Evolutionary conservation across 345 rosid genomes (phyloP).

Genomic region (Diplotaxis tenuifolia): DNA sequence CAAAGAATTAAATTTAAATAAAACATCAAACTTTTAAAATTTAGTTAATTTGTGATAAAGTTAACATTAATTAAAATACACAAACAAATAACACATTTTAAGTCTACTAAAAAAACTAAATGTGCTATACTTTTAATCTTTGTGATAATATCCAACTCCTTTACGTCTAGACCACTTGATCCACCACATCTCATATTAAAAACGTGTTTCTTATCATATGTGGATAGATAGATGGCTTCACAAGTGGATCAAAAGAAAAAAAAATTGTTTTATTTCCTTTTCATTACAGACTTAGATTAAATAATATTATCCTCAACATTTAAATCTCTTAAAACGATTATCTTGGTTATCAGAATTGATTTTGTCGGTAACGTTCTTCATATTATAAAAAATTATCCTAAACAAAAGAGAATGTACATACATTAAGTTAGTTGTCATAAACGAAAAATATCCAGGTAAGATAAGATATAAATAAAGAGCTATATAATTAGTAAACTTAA

Average conservation of each 20-base stretch:
- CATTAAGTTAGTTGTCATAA: slow-evolving; percentile 2
- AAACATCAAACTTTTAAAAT: neutral
- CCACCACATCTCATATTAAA: slow-evolving; percentile 16
- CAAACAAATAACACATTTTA: neutral
- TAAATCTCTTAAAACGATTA: neutral
- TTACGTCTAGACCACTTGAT: slow-evolving; percentile 9
- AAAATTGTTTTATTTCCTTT: slow-evolving; percentile 3
- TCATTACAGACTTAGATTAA: slow-evolving; percentile 14
- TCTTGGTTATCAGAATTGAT: slow-evolving; percentile 17
- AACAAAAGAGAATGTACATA: neutral
- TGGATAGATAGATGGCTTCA: slow-evolving; percentile 17
- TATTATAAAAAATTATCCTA: slow-evolving; percentile 14
- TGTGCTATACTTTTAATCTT: neutral
- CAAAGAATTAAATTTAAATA: neutral
- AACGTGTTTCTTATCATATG: slow-evolving; percentile 10
- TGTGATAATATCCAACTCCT: neutral
- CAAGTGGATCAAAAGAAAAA: neutral
- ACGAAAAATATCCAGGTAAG: slow-evolving; percentile 18
- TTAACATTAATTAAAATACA: too few relatives aligned
- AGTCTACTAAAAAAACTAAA: neutral
- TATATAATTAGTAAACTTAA: slow-evolving; percentile 23
- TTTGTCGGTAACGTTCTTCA: slow-evolving; percentile 20
- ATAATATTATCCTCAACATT: slow-evolving; percentile 25
- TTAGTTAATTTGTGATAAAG: too few relatives aligned
- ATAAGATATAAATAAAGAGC: slow-evolving; percentile 6